Conservation (phyloP, 202 grass and related monocot genomes). For the Elaeis oleifera region DNA sequence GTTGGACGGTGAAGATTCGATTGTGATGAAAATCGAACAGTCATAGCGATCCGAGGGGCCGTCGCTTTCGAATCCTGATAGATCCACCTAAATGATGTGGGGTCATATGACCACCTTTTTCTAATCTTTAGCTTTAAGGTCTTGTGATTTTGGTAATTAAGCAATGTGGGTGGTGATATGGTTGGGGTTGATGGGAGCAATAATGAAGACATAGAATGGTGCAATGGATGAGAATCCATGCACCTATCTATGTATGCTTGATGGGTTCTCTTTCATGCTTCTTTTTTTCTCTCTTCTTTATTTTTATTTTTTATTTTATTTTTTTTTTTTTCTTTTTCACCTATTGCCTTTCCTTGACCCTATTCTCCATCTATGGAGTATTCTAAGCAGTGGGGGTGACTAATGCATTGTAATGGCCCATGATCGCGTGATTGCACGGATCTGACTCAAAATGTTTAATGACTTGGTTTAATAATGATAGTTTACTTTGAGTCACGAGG, state of each 20-base stretch:
- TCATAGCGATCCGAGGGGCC: background rate
- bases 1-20: background rate
- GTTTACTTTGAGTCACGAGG: conserved; percentile 26
- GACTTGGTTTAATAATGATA: conserved; percentile 17
- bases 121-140: background rate
- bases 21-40: background rate
- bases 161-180: conserved; percentile 9
- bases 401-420: conserved; percentile 2
- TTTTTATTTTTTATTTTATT: no score
- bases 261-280: background rate
- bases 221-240: conserved; percentile 15
- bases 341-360: conserved; percentile 7
- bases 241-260: conserved; percentile 7
- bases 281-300: background rate
- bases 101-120: background rate
- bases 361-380: background rate
- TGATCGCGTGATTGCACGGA: conserved; percentile 15
- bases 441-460: conserved; percentile 1
- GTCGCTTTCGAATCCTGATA: conserved; percentile 7
- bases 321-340: background rate
- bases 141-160: conserved; percentile 1
- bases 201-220: conserved; percentile 24
- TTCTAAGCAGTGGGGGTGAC: conserved; percentile 8
- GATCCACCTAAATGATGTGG: background rate
- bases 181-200: conserved; percentile 26